Conservation (phyloP, 768 basidiomycete species). For the Agrocybe praecox region DNA sequence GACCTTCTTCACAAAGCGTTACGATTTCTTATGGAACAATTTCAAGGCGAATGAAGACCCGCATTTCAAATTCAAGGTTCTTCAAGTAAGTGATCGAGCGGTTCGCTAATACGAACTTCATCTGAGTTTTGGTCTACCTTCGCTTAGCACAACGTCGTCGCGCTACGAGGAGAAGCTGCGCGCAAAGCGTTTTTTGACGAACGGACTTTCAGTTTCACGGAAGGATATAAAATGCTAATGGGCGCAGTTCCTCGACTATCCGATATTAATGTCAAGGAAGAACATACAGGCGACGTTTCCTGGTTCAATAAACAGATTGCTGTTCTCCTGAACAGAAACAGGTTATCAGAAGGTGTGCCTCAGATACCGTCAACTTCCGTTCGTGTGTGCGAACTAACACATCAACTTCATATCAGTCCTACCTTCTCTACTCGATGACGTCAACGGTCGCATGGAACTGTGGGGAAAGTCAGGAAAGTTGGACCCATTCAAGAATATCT, state of each 20-base stretch:
- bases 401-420: conserved; percentile 15
- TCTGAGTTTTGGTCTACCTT: neutral
- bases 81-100: conserved; percentile 21
- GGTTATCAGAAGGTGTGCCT: conserved; percentile 18
- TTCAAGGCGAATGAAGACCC: conserved; percentile 23
- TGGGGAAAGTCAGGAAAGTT: conserved; percentile 31
- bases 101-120: neutral
- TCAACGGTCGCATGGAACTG: conserved; percentile 23
- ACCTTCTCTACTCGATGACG: conserved; percentile 29
- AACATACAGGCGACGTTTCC: conserved; percentile 13
- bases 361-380: too few species aligned
- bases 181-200: conserved; percentile 33
- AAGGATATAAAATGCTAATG: conserved; percentile 37
- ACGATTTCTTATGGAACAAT: conserved; percentile 29
- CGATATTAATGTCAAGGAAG: neutral
- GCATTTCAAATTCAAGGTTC: conserved; percentile 30
- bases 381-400: too few species aligned
- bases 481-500: conserved; percentile 33
- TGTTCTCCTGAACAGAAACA: conserved; percentile 19
- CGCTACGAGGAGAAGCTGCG: conserved; percentile 31
- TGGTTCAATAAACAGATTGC: conserved; percentile 25
- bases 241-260: conserved; percentile 19
- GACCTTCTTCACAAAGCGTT: conserved; percentile 33
- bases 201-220: conserved; percentile 27
- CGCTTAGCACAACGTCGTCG: conserved; percentile 27